Evolutionary conservation across 2,329 filamentous ascomycete species (phyloP).

Genomic region (Blastomyces silverae): DNA sequence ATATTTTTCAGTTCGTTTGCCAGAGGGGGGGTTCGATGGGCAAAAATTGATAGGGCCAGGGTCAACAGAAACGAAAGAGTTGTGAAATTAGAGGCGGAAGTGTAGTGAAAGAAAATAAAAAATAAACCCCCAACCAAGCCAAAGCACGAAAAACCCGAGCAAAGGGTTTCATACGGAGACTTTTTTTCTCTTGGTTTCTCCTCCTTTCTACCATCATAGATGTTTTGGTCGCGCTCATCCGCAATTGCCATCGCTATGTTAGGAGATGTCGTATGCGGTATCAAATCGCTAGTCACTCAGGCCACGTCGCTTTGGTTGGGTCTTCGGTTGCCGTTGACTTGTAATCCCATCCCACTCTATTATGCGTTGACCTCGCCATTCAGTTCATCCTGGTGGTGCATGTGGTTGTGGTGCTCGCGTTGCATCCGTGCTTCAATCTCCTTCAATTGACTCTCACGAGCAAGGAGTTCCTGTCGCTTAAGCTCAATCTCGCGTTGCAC

Average conservation of each 20-base stretch:
- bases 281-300: constrained; percentile 12
- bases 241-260: constrained; percentile 7
- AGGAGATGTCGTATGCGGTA: constrained; percentile 4
- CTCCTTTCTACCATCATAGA: constrained; percentile 5
- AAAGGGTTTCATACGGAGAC: neutral
- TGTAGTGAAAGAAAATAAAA: neutral
- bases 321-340: neutral
- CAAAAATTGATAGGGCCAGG: neutral
- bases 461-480: constrained; percentile 96
- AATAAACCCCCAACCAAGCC: constrained; percentile 1
- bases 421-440: constrained; percentile 98
- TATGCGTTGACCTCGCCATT: constrained; percentile 26
- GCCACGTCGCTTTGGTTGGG: neutral
- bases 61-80: constrained; percentile 9
- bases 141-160: neutral
- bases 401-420: constrained; percentile 59
- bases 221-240: constrained; percentile 7
- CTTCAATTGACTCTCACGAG: constrained; percentile 94
- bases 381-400: constrained; percentile 25
- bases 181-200: constrained; percentile 5
- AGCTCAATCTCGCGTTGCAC: constrained; percentile 99
- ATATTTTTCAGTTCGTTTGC: neutral
- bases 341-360: constrained; percentile 29
- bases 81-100: constrained; percentile 10
- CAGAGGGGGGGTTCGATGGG: neutral